These are phyloP conservation scores for Carex kokanica DNA, from an alignment of 176 grass and related monocot species.

Conservation along the genomic window DNA sequence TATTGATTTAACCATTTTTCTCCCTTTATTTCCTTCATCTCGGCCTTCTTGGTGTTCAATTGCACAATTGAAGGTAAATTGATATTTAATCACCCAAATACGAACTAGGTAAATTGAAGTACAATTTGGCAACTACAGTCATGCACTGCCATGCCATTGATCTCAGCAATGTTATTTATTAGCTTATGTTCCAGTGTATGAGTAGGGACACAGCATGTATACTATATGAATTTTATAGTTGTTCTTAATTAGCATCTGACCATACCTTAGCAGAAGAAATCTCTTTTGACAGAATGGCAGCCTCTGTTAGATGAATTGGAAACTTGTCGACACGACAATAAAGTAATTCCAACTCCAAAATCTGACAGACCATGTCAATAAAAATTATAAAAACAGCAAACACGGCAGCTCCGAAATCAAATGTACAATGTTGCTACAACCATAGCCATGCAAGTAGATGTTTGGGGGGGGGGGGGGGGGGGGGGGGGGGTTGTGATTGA, in stretches of 20 bases:
- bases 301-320: conserved; percentile 51
- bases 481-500: too few species aligned
- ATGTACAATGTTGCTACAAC: conserved; percentile 5
- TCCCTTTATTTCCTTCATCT: not conserved
- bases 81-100: not conserved
- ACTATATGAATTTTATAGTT: conserved; percentile 6
- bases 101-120: conserved; percentile 1
- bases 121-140: not conserved
- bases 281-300: conserved; percentile 40
- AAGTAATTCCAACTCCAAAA: conserved; percentile 62
- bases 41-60: not conserved
- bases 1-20: not conserved
- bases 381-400: conserved; percentile 17
- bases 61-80: not conserved
- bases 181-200: not conserved
- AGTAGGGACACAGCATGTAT: not conserved
- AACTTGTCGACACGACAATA: conserved; percentile 48
- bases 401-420: conserved; percentile 26
- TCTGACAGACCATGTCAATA: conserved; percentile 37
- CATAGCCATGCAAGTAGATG: not conserved
- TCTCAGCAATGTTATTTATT: not conserved
- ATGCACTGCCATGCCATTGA: not conserved
- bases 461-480: not conserved
- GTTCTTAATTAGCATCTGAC: not conserved
- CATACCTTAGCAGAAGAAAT: conserved; percentile 84